These are phyloP conservation scores for Coemansia sp. DNA, from an alignment of 192 early-diverging fungal species.

Conservation along the genomic window DNA sequence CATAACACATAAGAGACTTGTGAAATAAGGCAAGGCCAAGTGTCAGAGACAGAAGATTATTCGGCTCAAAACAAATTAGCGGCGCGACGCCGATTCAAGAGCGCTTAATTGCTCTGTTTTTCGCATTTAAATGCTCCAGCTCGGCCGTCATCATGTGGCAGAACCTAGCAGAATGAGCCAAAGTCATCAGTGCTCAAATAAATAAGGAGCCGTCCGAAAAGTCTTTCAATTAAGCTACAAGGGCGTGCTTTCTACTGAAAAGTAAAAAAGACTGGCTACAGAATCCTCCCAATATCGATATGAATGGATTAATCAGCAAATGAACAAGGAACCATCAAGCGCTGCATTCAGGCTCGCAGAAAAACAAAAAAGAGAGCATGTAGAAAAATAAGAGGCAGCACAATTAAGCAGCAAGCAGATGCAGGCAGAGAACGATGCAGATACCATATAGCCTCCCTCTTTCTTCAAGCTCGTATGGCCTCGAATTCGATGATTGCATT, in stretches of 20 bases:
- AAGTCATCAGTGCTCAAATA: not conserved
- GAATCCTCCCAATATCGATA: not conserved
- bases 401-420: not conserved
- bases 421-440: not conserved
- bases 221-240: not conserved
- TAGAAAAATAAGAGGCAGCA: not conserved
- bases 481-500: constrained; percentile 11
- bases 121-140: not conserved
- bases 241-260: not conserved
- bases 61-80: too few relatives aligned
- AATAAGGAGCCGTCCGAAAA: not conserved
- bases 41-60: not conserved
- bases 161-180: not conserved
- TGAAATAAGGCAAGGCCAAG: not conserved
- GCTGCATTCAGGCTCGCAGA: not conserved
- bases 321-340: not conserved
- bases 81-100: too few relatives aligned
- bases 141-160: constrained; percentile 1
- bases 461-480: not conserved
- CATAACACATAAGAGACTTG: not conserved
- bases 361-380: not conserved
- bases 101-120: too few relatives aligned
- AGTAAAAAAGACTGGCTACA: not conserved
- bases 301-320: not conserved
- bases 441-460: not conserved